A percentile compares a stretch with the other conserved stretches of the same genome.
phyloP scores from a whole-genome alignment of 441 rosid species.

The Gossypium davidsonii region DNA sequence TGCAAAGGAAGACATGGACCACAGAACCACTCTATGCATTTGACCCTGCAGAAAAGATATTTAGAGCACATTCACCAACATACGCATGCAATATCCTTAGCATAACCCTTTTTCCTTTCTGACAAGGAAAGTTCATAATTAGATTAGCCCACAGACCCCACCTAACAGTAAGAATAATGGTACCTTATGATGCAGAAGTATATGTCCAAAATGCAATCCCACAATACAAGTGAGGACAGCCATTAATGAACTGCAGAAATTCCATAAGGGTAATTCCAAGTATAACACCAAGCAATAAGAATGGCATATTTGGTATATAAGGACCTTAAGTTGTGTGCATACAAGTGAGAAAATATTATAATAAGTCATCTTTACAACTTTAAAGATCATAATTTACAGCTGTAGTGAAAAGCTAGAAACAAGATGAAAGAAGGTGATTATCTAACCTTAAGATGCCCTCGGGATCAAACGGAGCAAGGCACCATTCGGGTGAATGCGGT shows the following conservation, averaged over 20 bases:
- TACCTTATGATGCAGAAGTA: conserved; percentile 48
- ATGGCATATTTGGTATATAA: neutral
- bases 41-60: conserved; percentile 33
- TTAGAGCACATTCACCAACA: neutral
- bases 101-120: neutral
- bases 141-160: neutral
- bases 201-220: conserved; percentile 59
- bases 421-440: neutral
- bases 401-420: neutral
- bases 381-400: neutral
- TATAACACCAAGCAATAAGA: neutral
- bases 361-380: neutral
- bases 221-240: conserved; percentile 49
- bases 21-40: conserved; percentile 32
- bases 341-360: neutral
- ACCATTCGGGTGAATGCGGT: conserved; percentile 52
- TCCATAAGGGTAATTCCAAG: neutral
- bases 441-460: conserved; percentile 54
- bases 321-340: neutral
- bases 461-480: conserved; percentile 65
- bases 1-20: conserved; percentile 35
- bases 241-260: conserved; percentile 44
- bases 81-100: neutral
- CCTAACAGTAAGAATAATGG: neutral
- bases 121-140: neutral